These are phyloP conservation scores for Globisporangium nodosum DNA, from an alignment of 352 stramenopile genomes.

Conservation along the genomic window DNA sequence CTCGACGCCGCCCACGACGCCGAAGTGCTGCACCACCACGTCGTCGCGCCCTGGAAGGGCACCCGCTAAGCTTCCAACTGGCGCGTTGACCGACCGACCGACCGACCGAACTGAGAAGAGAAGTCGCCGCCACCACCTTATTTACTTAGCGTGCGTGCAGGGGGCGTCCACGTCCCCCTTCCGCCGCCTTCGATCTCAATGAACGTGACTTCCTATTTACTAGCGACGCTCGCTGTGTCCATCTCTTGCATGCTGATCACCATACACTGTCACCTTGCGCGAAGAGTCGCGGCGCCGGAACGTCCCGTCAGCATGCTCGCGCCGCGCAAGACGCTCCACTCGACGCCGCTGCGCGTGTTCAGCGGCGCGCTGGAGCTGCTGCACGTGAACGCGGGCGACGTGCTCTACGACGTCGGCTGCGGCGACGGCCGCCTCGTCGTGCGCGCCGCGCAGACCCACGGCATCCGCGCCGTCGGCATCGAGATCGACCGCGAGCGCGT, in stretches of 20 bases:
- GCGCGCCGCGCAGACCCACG: constrained; percentile 38
- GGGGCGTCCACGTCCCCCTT: too few relatives aligned
- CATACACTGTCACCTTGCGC: neutral
- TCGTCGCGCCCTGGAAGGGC: constrained; percentile 61
- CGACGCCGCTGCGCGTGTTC: constrained; percentile 65
- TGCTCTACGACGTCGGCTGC: constrained; percentile 79
- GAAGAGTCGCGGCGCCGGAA: neutral
- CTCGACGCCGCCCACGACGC: constrained; percentile 25
- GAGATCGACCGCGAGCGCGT: constrained; percentile 56
- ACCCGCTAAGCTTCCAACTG: constrained; percentile 32
- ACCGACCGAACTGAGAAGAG: neutral
- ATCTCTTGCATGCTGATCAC: neutral
- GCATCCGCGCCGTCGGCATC: constrained; percentile 55
- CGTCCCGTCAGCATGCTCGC: constrained; percentile 47
- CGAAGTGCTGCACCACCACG: constrained; percentile 54
- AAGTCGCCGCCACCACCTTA: neutral
- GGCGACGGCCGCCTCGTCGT: constrained; percentile 70
- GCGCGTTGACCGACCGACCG: neutral
- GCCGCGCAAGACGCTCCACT: constrained; percentile 74
- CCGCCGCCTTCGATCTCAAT: neutral
- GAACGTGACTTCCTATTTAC: constrained; percentile 1
- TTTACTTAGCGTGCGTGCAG: neutral
- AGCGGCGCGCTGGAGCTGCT: constrained; percentile 48
- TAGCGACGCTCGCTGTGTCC: too few relatives aligned
- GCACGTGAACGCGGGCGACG: constrained; percentile 25